Evolutionary conservation across 495 filamentous ascomycete species (phyloP), one percentile per base, ranked within the genome.

Genomic region (Pseudotulostoma volvatum): DNA sequence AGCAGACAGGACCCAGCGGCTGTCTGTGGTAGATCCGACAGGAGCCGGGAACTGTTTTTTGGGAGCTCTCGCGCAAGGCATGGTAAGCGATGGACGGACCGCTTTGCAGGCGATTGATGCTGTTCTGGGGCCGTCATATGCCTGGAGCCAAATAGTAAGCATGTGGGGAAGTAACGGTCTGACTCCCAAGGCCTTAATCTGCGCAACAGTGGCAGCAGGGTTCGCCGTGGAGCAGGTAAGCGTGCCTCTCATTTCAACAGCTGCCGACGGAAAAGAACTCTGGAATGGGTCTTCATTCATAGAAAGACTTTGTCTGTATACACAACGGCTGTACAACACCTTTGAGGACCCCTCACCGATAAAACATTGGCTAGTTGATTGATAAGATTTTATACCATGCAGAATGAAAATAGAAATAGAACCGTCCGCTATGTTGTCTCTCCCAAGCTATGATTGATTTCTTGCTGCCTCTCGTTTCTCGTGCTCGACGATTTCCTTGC

Each of bases 41-140:
- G 90, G 90, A n/a, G 90, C 87, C 15, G 90, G 90, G 0, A 97
- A 97, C 54, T 77, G 79, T 0, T 97, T 94, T 50, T 66, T 96
- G 0, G 90, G 90, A 5, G 90, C 72, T 3, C 51, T 94, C n/a
- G 69, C 76, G 0, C 74, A 88, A 16, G 84, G 78, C 1, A 56
- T 93, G 43, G 74, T 79, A 9, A 65, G 77, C 41, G 47, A 47
- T 17, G 76, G 71, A 0, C 51, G 60, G 25, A 50, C 44, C n/a
- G 47, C 59, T 5, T 53, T 56, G 30, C 30, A 53, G n/a, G 38
- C 56, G 16, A 61, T 67, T 39, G 41, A 53, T 2, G 56, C 56
- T 9, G 47, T 51, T 9, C 46, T 67, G 13, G 54, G 51, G 33
- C 31, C 33, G 17, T 64, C 59, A 9, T 16, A 39, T 18, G 40